Base-by-base conservation (phyloP, 345 rosid species). In the Camelina hispida region DNA sequence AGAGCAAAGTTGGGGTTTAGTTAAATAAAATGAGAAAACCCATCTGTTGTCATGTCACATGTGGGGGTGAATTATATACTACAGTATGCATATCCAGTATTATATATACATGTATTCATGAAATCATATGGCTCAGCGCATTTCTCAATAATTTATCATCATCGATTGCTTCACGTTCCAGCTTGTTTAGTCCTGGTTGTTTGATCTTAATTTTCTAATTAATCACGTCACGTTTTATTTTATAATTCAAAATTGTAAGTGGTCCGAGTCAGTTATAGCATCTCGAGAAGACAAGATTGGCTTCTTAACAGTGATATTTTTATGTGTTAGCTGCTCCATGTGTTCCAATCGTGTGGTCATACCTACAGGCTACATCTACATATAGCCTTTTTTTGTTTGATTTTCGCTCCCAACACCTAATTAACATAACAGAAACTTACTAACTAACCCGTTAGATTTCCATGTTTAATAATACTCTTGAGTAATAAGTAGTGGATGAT, bases 21-120 rank as follows among this genome's bases (percentile, higher is more conserved):
- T 30, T 69, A 15, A 69, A 69, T 30, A 44, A 69, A 43, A 30
- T 13, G 74, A 13, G 20, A 38, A 67, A 69, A 55, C 30, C 30
- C 53, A 55, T 16, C 38, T 56, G 73, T 69, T 43, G 47, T 43
- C 46, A 42, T 42, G 40, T 35, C 40, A 37, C 30, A 28, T 28
- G 30, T 38, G 62, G 40, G 40, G 52, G 37, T 67, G 71, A 18
- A 40, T 12, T 23, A 28, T 28, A 28, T 28, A 28, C 4, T 28
- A 28, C 30, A 28, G 30, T 28, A 28, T 28, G 30, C 30, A 28
- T 28, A 16, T 47, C 10, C 52, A 47, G 7, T 47, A 23, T 62
- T 28, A 28, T 56, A 7, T 13, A 10, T 59, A 43, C 15, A 55
- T 55, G 15, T 13, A 5, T 59, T 17, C 13, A 51, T 37, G 20